Percentiles rank a stretch among this genome's conserved stretches.
These are phyloP conservation scores for Solanum microdontum DNA, from an alignment of 257 asterid species.

Conservation along the genomic window DNA sequence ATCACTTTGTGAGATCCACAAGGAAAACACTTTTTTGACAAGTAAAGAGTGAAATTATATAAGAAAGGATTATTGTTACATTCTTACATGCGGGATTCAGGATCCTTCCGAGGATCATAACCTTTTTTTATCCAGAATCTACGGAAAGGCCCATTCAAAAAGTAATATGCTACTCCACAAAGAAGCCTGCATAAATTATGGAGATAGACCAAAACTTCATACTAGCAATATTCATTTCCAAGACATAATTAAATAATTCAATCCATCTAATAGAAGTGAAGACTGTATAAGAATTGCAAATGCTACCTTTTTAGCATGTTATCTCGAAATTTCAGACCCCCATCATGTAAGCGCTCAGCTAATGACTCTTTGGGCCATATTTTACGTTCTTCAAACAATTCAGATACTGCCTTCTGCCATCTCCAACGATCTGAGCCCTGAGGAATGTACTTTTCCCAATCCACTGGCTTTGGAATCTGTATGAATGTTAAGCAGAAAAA, in stretches of 20 bases:
- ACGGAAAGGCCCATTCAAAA: slow-evolving; percentile 80
- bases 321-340: slow-evolving; percentile 39
- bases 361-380: slow-evolving; percentile 72
- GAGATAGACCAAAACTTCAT: background rate
- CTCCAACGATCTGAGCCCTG: slow-evolving; percentile 54
- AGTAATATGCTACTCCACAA: slow-evolving; percentile 74
- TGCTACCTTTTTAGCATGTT: slow-evolving; percentile 57
- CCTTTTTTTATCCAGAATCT: slow-evolving; percentile 92
- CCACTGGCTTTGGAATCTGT: slow-evolving; percentile 86
- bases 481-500: slow-evolving; percentile 53
- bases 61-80: background rate
- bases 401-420: slow-evolving; percentile 64
- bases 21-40: background rate
- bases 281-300: background rate
- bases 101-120: slow-evolving; percentile 94
- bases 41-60: background rate
- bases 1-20: background rate
- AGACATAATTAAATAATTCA: background rate
- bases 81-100: slow-evolving; percentile 85
- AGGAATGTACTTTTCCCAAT: slow-evolving; percentile 72
- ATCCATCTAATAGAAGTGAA: background rate
- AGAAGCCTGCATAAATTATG: slow-evolving; percentile 54
- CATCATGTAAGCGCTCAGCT: slow-evolving; percentile 46
- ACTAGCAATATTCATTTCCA: background rate
- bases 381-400: slow-evolving; percentile 81